Evolutionary conservation across 2,329 filamentous ascomycete genomes (phyloP), one percentile per base, ranked within the genome.

Genomic region (Colletotrichum musicola): DNA sequence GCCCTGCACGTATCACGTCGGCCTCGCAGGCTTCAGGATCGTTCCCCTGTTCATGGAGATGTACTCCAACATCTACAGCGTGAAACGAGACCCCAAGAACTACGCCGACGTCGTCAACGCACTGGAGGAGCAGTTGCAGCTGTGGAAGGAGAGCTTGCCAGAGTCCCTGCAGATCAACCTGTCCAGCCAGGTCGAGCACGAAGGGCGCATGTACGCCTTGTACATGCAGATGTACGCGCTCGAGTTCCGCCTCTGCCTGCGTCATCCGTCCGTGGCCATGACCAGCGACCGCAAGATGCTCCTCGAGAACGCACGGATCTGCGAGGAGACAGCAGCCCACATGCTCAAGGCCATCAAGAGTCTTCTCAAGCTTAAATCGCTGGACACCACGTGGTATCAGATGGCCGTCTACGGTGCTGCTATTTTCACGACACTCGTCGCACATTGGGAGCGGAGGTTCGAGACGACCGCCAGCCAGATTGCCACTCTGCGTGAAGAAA

Each of bases 381-480:
- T 95, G 4, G 93, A 95, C 74, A 93, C 91, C 1, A 93, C 92
- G 1, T 95, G 92, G 92, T 92, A 93, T 73, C 90, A 91, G 55
- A 85, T 89, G 56, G 90, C 92, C 0, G 86, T 93, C 6, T 93
- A 93, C 74, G 85, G 93, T 13, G 89, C 91, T 50, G 91, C 91
- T 27, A 90, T 93, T 64, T 93, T 94, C 73, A 92, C 91, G 0
- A 90, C 88, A 14, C 81, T 95, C 0, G 93, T 92, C 54, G 88
- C 88, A 1, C 86, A 90, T 63, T 93, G 89, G 82, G 88, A 93
- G 75, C 86, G 90, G 55, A 85, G 90, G 35, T 87, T 88, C 56
- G 83, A 87, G 10, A 87, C 89, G 12, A 88, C 86, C 0, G 79
- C 83, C 0, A 82, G 83, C 1, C 88, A 93, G 65, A 80, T 94